Evolutionary conservation across 768 basidiomycete genomes (phyloP), one percentile per base, ranked within the genome.

Genomic region (Lentinula guzmanii): DNA sequence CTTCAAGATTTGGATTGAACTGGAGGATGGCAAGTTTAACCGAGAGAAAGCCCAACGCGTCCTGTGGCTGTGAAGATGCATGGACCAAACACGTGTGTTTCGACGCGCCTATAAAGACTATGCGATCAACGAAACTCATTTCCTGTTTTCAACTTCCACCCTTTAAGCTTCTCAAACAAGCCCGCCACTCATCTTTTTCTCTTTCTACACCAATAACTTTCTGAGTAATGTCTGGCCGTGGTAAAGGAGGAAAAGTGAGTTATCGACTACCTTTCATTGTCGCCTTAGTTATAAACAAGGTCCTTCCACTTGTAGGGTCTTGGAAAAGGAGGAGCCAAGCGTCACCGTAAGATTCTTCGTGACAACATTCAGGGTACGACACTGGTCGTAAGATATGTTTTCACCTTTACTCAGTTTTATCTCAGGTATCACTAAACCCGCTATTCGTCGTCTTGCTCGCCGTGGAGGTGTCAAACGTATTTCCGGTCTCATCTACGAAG

Each of bases 381-480:
- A 24, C 24, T 24, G 24, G 24, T 24, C 24, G 24, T 24, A 24
- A 24, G 24, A 24, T 24, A 2, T 24, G 24, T 24, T 24, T 24
- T 24, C 2, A 24, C 24, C 2, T 24, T 24, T 2, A 24, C 24
- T 13, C 46, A 7, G 24, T 5, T 28, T 39, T 16, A 16, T 59
- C 45, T 2, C 15, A 60, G 58, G 58, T 60, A 60, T 60, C 33
- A 60, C 58, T 11, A 60, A 60, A 46, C 58, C 58, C 58, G 58
- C 58, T 28, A 60, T 60, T 39, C 58, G 58, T 37, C 58, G 58
- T 60, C 58, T 60, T 34, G 58, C 58, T 34, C 58, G 58, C 50
- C 58, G 58, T 60, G 58, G 58, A 48, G 58, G 58, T 60, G 58
- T 60, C 13, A 60, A 60, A 8, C 58, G 58, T 48, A 60, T 60